Base-by-base conservation (phyloP, 106 monocot species). In the Acanthochlamys bracteata region DNA sequence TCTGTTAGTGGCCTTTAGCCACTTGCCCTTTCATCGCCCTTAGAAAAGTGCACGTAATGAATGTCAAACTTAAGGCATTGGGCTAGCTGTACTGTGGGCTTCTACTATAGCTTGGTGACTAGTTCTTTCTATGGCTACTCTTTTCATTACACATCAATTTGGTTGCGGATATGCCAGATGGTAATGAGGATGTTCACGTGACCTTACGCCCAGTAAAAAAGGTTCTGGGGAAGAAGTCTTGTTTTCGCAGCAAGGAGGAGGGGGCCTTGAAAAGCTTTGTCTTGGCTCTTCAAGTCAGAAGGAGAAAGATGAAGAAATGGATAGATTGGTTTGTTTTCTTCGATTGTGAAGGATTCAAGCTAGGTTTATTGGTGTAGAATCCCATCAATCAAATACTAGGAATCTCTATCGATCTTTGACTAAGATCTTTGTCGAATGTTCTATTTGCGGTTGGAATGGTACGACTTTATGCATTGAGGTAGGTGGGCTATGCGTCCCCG, bases 1-100 rank as follows among this genome's bases (percentile, higher is more conserved):
- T 49, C 49, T 49, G 49, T 49, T 49, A 49, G 49, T 49, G 49
- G 49, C 49, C 49, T 49, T 49, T 49, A 49, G 49, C 49, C 49
- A 9, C 49, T 49, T 49, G 49, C 49, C 49, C 49, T 49, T 49
- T 49, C 49, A 49, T 49, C 49, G 49, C 49, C 49, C 49, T 49
- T 49, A 49, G 49, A 49, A 49, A 49, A 49, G 49, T 49, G 49
- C 49, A 49, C 49, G 49, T 49, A 49, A 49, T 49, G 49, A 49
- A 49, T 49, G 49, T 49, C 49, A 49, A 49, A 49, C 49, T 9
- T 10, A 12, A 9, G 49, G 49, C 49, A 14, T 49, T 9, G 49
- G 49, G 49, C 49, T 49, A 49, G 49, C 49, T 49, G 49, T 49
- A 49, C 49, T 49, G 49, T 49, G 49, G 49, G 49, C 49, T 49